A percentile compares a stretch with the other conserved stretches of the same genome.
Evolutionary conservation across 1,139 yeast genomes (phyloP).

Genomic region (Torulaspora globosa): DNA sequence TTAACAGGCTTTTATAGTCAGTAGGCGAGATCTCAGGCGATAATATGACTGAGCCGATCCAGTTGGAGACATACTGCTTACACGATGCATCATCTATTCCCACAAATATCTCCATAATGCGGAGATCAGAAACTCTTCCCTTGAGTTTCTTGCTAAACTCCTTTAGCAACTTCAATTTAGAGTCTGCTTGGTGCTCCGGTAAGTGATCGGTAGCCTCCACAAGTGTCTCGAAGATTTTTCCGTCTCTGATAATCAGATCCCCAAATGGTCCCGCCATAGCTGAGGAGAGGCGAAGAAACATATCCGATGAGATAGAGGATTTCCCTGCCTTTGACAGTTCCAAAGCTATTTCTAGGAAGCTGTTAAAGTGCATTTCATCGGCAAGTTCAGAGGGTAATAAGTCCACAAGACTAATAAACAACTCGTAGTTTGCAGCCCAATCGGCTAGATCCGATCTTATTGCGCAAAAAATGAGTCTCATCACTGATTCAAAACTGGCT

Average conservation of each 20-base stretch:
- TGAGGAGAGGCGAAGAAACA: conserved; percentile 5
- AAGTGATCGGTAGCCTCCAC: conserved; percentile 1
- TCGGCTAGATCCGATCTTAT: conserved; percentile 9
- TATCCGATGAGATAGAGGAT: background rate
- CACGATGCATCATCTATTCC: conserved; percentile 13
- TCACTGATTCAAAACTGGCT: conserved; percentile 10
- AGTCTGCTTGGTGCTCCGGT: conserved; percentile 4
- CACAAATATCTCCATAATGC: conserved; percentile 20
- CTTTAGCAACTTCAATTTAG: conserved; percentile 16
- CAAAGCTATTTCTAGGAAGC: background rate
- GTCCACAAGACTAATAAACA: conserved; percentile 7
- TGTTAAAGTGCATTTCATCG: conserved; percentile 1
- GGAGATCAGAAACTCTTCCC: conserved; percentile 19
- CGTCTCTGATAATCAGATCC: conserved; percentile 3
- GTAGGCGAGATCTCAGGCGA: conserved; percentile 19
- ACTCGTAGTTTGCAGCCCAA: conserved; percentile 4
- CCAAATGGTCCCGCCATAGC: conserved; percentile 7
- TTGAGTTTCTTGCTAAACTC: conserved; percentile 13
- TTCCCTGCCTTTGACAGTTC: conserved; percentile 2
- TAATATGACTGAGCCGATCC: conserved; percentile 28
- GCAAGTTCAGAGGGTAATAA: conserved; percentile 5
- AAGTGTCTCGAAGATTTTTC: conserved; percentile 2
- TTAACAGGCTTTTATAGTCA: conserved; percentile 15
- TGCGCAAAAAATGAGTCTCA: conserved; percentile 8
- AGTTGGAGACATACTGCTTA: conserved; percentile 22